A percentile compares a stretch with the other conserved stretches of the same genome.
Evolutionary conservation across 2,329 filamentous ascomycete species (phyloP).

Genomic region (Diplodia intermedia): DNA sequence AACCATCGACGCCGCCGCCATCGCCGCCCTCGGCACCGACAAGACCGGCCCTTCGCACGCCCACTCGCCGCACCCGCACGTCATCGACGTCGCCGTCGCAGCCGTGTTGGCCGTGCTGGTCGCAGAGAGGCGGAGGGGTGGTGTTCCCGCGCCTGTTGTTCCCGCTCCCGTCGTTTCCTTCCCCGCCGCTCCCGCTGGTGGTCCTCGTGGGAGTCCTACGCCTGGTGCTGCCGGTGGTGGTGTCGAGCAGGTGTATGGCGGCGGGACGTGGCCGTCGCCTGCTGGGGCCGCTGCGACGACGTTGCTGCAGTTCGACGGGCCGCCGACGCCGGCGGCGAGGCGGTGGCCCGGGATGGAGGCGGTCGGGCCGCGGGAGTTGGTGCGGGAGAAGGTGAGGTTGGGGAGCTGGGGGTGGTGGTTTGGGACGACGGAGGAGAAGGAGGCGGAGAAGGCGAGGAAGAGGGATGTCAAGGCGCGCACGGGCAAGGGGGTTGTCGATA

Average conservation of each 20-base stretch:
- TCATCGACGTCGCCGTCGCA: constrained; percentile 54
- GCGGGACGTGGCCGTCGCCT: neutral
- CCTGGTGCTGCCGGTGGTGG: too few species aligned
- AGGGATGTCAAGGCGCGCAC: neutral
- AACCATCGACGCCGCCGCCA: constrained; percentile 53
- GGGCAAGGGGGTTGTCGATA: constrained; percentile 32
- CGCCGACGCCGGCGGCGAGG: constrained; percentile 37
- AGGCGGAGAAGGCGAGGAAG: neutral
- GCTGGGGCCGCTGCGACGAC: neutral
- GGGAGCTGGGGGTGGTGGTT: constrained; percentile 21
- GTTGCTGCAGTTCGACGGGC: constrained; percentile 13
- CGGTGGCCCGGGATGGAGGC: constrained; percentile 37
- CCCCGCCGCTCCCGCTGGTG: too few species aligned
- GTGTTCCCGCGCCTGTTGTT: neutral
- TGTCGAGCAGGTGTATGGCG: constrained; percentile 2
- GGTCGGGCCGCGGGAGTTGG: neutral
- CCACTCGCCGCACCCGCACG: constrained; percentile 52
- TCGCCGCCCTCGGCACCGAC: constrained; percentile 35
- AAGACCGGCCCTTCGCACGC: constrained; percentile 36
- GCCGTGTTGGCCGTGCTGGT: constrained; percentile 55
- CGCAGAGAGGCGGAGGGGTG: constrained; percentile 51
- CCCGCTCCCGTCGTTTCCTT: neutral
- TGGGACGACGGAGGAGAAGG: constrained; percentile 32
- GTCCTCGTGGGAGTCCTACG: neutral
- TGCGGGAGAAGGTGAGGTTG: constrained; percentile 8